Percentiles rank a stretch among this genome's conserved stretches.
phyloP scores from a whole-genome alignment of 306 rosid species.

The Adenanthera pavonina region DNA sequence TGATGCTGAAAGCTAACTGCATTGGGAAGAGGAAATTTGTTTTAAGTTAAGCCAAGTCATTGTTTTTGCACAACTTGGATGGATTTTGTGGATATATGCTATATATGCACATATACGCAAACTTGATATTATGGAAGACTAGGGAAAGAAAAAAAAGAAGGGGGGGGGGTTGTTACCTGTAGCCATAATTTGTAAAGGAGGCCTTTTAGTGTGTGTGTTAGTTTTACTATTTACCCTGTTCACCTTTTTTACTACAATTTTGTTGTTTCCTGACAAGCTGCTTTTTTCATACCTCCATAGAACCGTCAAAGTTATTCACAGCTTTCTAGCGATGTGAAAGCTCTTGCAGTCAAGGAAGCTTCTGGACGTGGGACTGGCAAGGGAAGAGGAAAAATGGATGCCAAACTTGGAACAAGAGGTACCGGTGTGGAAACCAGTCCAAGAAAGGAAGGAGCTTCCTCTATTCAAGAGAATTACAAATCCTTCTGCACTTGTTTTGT shows the following conservation, averaged over 20 bases:
- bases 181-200: background rate
- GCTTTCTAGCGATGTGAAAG: slow-evolving; percentile 62
- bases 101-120: background rate
- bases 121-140: background rate
- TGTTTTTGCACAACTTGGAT: background rate
- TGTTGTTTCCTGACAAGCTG: background rate
- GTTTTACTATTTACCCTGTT: background rate
- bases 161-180: background rate
- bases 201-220: background rate
- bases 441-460: slow-evolving; percentile 53
- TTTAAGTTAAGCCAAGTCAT: background rate
- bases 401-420: slow-evolving; percentile 57
- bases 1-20: slow-evolving; percentile 13
- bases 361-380: slow-evolving; percentile 57
- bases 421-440: slow-evolving; percentile 48
- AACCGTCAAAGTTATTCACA: slow-evolving; percentile 82
- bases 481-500: slow-evolving; percentile 76
- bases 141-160: background rate
- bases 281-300: slow-evolving; percentile 42
- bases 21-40: background rate
- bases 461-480: slow-evolving; percentile 55
- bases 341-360: slow-evolving; percentile 63
- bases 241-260: slow-evolving; percentile 12
- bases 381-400: slow-evolving; percentile 72
- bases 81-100: background rate